A percentile compares a stretch with the other conserved stretches of the same genome.
phyloP scores from a whole-genome alignment of 106 monocot genomes.

The Platanthera zijinensis region DNA sequence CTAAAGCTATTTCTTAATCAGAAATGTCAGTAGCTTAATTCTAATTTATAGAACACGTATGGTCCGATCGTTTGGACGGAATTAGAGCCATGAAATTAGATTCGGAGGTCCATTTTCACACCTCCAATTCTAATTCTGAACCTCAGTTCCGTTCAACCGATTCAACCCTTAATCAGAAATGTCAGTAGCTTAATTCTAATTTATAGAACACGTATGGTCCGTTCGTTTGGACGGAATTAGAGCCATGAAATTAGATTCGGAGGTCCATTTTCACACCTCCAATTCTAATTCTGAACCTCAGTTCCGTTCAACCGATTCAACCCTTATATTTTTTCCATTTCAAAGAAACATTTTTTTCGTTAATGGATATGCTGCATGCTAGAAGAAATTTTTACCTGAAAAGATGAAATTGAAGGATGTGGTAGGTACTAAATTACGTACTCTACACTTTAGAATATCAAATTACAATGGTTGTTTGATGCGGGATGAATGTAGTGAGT shows the following conservation, averaged over 20 bases:
- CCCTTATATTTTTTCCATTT: neutral
- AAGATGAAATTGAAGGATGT: neutral
- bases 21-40: neutral
- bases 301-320: too few relatives aligned
- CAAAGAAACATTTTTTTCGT: neutral
- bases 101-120: too few relatives aligned
- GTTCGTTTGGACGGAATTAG: too few relatives aligned
- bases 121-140: too few relatives aligned
- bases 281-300: too few relatives aligned
- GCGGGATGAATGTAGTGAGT: too few relatives aligned
- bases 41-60: neutral
- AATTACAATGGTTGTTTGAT: neutral
- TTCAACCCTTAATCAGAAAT: neutral
- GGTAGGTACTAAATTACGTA: neutral
- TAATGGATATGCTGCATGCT: neutral
- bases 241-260: too few relatives aligned
- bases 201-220: neutral
- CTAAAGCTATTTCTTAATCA: neutral
- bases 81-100: too few relatives aligned
- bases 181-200: neutral
- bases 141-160: too few relatives aligned
- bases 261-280: too few relatives aligned
- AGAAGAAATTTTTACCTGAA: neutral
- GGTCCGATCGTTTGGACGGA: too few relatives aligned
- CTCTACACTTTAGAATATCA: neutral